phyloP scores from a whole-genome alignment of 1,284 basidiomycete genomes.

The Violaceomyces palustris region DNA sequence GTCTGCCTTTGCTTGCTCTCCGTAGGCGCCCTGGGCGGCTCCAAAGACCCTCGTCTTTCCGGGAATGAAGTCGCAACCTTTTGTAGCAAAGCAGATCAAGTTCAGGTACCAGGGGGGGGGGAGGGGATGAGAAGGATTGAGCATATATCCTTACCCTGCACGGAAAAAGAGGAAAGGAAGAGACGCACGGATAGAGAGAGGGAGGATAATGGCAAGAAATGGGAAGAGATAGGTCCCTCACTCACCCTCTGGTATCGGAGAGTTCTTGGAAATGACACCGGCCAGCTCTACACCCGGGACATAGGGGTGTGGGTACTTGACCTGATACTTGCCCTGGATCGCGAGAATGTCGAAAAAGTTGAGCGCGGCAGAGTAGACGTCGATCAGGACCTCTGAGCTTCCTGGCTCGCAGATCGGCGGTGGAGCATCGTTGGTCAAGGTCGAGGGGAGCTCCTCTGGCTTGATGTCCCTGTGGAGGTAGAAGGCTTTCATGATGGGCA shows the following conservation, averaged over 20 bases:
- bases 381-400: constrained; percentile 37
- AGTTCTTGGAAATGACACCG: constrained; percentile 67
- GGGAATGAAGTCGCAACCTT: constrained; percentile 72
- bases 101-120: no score
- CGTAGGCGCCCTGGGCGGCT: constrained; percentile 72
- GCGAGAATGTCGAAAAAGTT: constrained; percentile 48
- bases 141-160: no score
- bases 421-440: constrained; percentile 24
- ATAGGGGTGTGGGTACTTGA: constrained; percentile 45
- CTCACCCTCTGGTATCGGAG: constrained; percentile 74
- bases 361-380: constrained; percentile 55
- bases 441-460: constrained; percentile 31
- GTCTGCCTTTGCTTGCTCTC: constrained; percentile 57
- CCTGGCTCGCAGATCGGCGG: constrained; percentile 20
- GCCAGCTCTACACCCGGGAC: constrained; percentile 63
- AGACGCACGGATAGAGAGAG: no score
- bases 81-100: no score
- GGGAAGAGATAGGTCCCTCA: no score
- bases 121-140: no score
- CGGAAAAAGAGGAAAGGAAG: no score
- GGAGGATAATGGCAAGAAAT: no score
- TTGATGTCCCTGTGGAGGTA: constrained; percentile 42
- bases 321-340: constrained; percentile 42
- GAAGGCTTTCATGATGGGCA: constrained; percentile 32
- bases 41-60: constrained; percentile 88